Percentiles rank a stretch among this genome's conserved stretches.
phyloP scores from a whole-genome alignment of 2,329 filamentous ascomycete species.

The Aspergillus melleus region DNA sequence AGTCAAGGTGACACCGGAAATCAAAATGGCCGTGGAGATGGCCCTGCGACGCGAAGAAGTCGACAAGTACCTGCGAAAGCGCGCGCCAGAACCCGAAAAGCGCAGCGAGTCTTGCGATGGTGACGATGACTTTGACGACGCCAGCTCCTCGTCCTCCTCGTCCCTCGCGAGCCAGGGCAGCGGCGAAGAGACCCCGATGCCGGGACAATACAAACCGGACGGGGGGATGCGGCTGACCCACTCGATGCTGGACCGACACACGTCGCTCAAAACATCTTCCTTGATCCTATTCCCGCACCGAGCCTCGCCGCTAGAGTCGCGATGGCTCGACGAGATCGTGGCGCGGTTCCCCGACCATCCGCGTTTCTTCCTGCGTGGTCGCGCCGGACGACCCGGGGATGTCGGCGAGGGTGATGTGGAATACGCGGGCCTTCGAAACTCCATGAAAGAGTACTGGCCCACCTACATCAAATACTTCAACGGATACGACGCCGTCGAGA shows the following conservation, averaged over 20 bases:
- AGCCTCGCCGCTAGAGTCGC: slow-evolving; percentile 73
- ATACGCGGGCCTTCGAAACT: slow-evolving; percentile 26
- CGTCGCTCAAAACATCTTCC: slow-evolving; percentile 52
- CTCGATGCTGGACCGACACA: slow-evolving; percentile 35
- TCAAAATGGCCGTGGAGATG: slow-evolving; percentile 76
- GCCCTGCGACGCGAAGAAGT: slow-evolving; percentile 67
- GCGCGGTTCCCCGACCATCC: slow-evolving; percentile 35
- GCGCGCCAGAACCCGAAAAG: not conserved
- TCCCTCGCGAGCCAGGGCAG: slow-evolving; percentile 40
- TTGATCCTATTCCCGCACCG: slow-evolving; percentile 77
- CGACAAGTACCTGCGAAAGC: slow-evolving; percentile 36
- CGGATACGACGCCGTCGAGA: slow-evolving; percentile 78
- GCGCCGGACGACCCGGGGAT: slow-evolving; percentile 6
- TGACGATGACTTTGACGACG: slow-evolving; percentile 25
- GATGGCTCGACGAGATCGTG: slow-evolving; percentile 59
- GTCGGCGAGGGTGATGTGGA: slow-evolving; percentile 21
- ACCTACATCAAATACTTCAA: slow-evolving; percentile 83
- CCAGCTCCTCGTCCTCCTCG: slow-evolving; percentile 40
- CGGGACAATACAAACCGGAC: slow-evolving; percentile 27
- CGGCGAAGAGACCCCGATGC: slow-evolving; percentile 39
- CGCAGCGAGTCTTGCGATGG: not conserved
- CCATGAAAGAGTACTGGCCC: slow-evolving; percentile 66
- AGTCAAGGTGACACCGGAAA: slow-evolving; percentile 78
- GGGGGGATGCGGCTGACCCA: slow-evolving; percentile 30
- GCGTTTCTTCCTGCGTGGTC: slow-evolving; percentile 5